These are phyloP conservation scores for Calonectria naviculata DNA, from an alignment of 2,329 filamentous ascomycete genomes.

Conservation along the genomic window DNA sequence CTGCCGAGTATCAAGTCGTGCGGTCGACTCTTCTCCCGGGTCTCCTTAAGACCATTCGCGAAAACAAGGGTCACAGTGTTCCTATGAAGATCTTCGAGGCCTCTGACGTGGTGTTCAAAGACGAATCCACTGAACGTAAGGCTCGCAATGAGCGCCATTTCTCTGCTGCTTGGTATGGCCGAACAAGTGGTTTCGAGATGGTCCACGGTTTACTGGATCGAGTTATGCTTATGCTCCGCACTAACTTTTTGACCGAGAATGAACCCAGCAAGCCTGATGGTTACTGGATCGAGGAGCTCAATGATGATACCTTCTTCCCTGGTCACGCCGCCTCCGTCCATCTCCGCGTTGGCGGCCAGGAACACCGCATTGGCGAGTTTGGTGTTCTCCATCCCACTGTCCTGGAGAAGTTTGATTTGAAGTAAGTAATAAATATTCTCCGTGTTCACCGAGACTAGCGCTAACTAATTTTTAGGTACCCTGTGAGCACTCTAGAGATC, in stretches of 20 bases:
- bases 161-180: constrained; percentile 95
- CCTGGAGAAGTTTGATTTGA: constrained; percentile 92
- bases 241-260: constrained; percentile 76
- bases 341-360: constrained; percentile 79
- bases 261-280: constrained; percentile 71
- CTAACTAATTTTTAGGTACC: constrained; percentile 68
- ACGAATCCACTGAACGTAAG: constrained; percentile 82
- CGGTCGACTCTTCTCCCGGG: constrained; percentile 88
- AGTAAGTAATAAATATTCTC: constrained; percentile 57
- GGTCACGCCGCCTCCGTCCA: constrained; percentile 90
- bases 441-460: not conserved
- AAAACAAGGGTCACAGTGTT: constrained; percentile 89
- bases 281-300: constrained; percentile 95
- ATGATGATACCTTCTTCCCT: constrained; percentile 91
- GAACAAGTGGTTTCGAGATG: constrained; percentile 92
- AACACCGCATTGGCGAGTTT: constrained; percentile 85
- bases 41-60: constrained; percentile 90
- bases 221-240: constrained; percentile 90
- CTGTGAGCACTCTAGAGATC: constrained; percentile 93
- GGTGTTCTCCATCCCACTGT: constrained; percentile 95
- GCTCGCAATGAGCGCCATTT: constrained; percentile 95
- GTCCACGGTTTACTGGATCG: constrained; percentile 95
- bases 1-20: constrained; percentile 91
- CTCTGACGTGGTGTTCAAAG: constrained; percentile 92
- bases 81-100: constrained; percentile 95